Base-by-base conservation (phyloP, 2,329 filamentous ascomycete genomes). In the Purpureocillium lavendulum region DNA sequence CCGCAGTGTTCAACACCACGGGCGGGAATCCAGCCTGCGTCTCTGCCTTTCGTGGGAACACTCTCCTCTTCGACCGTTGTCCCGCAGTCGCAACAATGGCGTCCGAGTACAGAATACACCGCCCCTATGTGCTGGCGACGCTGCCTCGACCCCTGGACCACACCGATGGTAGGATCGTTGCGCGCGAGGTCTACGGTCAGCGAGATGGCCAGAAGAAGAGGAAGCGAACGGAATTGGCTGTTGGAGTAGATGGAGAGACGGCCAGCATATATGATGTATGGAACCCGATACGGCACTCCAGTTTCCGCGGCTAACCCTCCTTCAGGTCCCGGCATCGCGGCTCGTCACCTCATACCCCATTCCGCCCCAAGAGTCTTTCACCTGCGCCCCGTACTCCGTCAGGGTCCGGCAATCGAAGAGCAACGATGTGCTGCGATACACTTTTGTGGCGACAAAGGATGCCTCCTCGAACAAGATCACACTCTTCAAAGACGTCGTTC, bases 341-440 rank as follows among this genome's bases (percentile, higher is more conserved):
- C 63, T 82, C 45, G 70, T 82, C 49, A 82, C 78, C 7, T 82
- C 79, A 2, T 82, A 82, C 55, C 77, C 79, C 16, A 72, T 83
- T 44, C 75, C 79, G 18, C 80, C 79, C 2, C 76, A 81, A 56
- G 73, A 79, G 39, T 69, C 67, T 38, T 80, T 83, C 54, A 76
- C 76, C 39, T 82, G 78, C 57, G 59, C 77, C 8, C 72, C 77
- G 15, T 71, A 68, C 55, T 82, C 79, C 13, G 56, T 80, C 32
- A 68, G 75, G 47, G 64, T 69, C 45, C 69, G 75, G 49, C 64
- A 64, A 34, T 57, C 68, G 10, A 65, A 65, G 16, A 64, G 60
- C 40, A 68, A 60, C 45, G 67, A 70, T 42, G 61, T 75, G 26
- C 65, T 69, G 31, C 69, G 79, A 48, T 77, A 77, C 51, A 82